A percentile compares a stretch with the other conserved stretches of the same genome.
Conservation (phyloP, 371 early-diverging fungal genomes). For the Blyttiomyces sp. region DNA sequence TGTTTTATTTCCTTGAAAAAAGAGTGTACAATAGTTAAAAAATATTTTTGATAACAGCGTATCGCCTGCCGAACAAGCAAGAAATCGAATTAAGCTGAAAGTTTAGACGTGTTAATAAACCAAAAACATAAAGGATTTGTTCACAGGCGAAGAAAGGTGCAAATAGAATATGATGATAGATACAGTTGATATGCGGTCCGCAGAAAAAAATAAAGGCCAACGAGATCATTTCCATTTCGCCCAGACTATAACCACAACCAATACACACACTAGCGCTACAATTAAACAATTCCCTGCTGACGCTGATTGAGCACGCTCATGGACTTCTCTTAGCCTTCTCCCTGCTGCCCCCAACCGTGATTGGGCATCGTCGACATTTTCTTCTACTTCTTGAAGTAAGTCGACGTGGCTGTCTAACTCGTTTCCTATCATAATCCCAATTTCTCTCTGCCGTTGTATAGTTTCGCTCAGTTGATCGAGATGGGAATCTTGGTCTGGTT, state of each 20-base stretch:
- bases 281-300: background rate
- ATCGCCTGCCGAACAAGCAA: background rate
- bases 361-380: slow-evolving; percentile 61
- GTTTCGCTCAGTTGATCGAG: slow-evolving; percentile 65
- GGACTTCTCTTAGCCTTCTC: slow-evolving; percentile 39
- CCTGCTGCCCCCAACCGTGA: slow-evolving; percentile 55
- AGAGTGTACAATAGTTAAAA: too few species aligned
- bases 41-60: background rate
- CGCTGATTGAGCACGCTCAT: background rate
- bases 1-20: too few species aligned
- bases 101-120: background rate
- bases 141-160: background rate
- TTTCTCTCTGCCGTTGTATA: slow-evolving; percentile 69
- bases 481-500: slow-evolving; percentile 74
- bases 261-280: background rate
- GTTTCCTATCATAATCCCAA: slow-evolving; percentile 72
- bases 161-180: background rate
- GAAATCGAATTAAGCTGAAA: background rate
- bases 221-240: background rate
- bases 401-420: slow-evolving; percentile 73
- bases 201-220: background rate
- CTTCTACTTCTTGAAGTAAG: slow-evolving; percentile 71
- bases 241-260: background rate
- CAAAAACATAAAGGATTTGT: background rate
- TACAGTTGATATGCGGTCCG: background rate